A percentile compares a stretch with the other conserved stretches of the same genome.
These are phyloP conservation scores for Lanmaoa rubissima DNA, from an alignment of 768 basidiomycete genomes.

Conservation along the genomic window DNA sequence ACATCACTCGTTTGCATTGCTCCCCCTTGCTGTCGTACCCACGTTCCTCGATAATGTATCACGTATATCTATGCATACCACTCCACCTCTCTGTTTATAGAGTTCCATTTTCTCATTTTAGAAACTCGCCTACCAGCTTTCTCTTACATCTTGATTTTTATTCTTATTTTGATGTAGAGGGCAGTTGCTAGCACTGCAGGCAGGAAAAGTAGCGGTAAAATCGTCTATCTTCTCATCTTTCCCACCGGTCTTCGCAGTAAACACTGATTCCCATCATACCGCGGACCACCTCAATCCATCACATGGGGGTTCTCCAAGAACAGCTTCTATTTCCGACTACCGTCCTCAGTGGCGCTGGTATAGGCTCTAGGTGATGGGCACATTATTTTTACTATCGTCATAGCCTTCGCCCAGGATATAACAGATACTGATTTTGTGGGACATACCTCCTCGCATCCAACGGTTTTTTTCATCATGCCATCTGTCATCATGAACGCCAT, in stretches of 20 bases:
- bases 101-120: neutral
- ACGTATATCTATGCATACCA: neutral
- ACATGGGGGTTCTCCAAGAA: too few species aligned
- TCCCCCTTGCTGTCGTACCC: neutral
- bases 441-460: neutral
- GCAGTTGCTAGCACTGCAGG: too few species aligned
- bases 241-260: too few species aligned
- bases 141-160: neutral
- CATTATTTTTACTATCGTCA: too few species aligned
- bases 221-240: too few species aligned
- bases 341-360: too few species aligned
- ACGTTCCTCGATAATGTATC: neutral
- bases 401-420: neutral
- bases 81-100: neutral
- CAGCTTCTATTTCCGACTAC: too few species aligned
- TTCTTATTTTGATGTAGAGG: neutral
- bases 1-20: neutral
- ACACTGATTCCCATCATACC: too few species aligned
- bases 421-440: neutral
- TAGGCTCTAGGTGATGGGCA: too few species aligned
- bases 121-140: too few species aligned
- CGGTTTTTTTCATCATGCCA: constrained; percentile 3
- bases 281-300: too few species aligned
- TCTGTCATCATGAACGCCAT: constrained; percentile 1
- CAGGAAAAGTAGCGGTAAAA: too few species aligned